phyloP scores from a whole-genome alignment of 2,329 filamentous ascomycete genomes.

The Aspergillus pseudoviridinutans region DNA sequence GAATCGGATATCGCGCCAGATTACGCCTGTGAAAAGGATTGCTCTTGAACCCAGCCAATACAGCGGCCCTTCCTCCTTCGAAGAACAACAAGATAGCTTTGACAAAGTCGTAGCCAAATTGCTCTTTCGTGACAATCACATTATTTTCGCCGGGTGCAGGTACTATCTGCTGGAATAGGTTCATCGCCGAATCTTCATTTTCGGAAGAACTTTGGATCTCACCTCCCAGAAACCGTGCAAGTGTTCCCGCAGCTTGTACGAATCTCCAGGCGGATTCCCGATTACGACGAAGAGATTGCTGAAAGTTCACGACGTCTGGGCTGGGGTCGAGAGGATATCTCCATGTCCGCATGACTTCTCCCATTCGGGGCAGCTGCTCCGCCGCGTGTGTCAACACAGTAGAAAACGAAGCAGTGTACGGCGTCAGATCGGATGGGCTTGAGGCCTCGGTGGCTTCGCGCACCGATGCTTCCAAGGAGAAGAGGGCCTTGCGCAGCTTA shows the following conservation, averaged over 20 bases:
- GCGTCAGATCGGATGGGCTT: slow-evolving; percentile 23
- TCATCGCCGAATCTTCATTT: slow-evolving; percentile 34
- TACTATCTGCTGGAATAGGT: slow-evolving; percentile 48
- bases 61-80: slow-evolving; percentile 52
- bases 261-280: slow-evolving; percentile 57
- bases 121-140: slow-evolving; percentile 39
- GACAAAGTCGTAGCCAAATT: slow-evolving; percentile 62
- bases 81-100: slow-evolving; percentile 62
- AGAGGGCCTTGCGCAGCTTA: slow-evolving; percentile 53
- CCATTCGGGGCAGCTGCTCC: slow-evolving; percentile 52
- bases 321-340: slow-evolving; percentile 57
- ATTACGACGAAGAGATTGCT: slow-evolving; percentile 54
- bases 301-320: slow-evolving; percentile 49
- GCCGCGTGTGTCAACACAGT: slow-evolving; percentile 42
- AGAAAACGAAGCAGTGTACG: slow-evolving; percentile 39
- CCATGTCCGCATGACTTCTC: slow-evolving; percentile 54
- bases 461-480: slow-evolving; percentile 44
- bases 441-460: slow-evolving; percentile 28
- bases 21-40: slow-evolving; percentile 38
- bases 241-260: slow-evolving; percentile 58
- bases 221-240: slow-evolving; percentile 55
- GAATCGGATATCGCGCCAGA: slow-evolving; percentile 50
- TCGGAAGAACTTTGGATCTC: slow-evolving; percentile 44
- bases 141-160: slow-evolving; percentile 45
- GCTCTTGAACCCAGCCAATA: slow-evolving; percentile 56